These are phyloP conservation scores for Pythium apleroticum DNA, from an alignment of 352 stramenopile species.

Conservation along the genomic window DNA sequence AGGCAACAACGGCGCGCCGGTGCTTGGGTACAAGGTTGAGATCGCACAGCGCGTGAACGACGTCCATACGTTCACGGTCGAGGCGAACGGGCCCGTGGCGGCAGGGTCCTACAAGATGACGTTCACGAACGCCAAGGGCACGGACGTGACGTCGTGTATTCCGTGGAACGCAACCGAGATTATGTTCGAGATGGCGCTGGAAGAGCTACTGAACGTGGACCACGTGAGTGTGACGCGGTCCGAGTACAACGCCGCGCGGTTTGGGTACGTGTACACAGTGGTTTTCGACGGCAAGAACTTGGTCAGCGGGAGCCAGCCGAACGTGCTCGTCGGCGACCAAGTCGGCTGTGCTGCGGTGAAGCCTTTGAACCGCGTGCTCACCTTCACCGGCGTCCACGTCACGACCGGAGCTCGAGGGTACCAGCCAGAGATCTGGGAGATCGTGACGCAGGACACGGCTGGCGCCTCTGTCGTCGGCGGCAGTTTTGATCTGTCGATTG, in stretches of 20 bases:
- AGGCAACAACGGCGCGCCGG: slow-evolving; percentile 63
- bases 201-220: slow-evolving; percentile 69
- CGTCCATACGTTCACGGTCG: slow-evolving; percentile 71
- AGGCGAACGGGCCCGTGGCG: slow-evolving; percentile 50
- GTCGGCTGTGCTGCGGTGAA: slow-evolving; percentile 35
- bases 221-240: slow-evolving; percentile 60
- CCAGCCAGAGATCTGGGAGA: slow-evolving; percentile 66
- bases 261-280: slow-evolving; percentile 71
- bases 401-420: slow-evolving; percentile 45
- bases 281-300: slow-evolving; percentile 68
- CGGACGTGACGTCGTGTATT: slow-evolving; percentile 49
- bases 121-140: slow-evolving; percentile 43
- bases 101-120: slow-evolving; percentile 55
- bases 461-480: slow-evolving; percentile 43
- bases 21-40: slow-evolving; percentile 81
- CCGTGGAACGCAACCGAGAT: slow-evolving; percentile 69
- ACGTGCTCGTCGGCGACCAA: slow-evolving; percentile 49
- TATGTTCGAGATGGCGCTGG: slow-evolving; percentile 66
- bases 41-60: slow-evolving; percentile 65
- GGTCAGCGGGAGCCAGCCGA: slow-evolving; percentile 50
- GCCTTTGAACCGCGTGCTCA: slow-evolving; percentile 51
- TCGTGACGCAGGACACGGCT: slow-evolving; percentile 41
- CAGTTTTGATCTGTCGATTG: slow-evolving; percentile 71
- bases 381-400: slow-evolving; percentile 44
- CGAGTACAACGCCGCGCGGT: slow-evolving; percentile 39